phyloP scores from a whole-genome alignment of 1,284 basidiomycete species.

The Malassezia nana region DNA sequence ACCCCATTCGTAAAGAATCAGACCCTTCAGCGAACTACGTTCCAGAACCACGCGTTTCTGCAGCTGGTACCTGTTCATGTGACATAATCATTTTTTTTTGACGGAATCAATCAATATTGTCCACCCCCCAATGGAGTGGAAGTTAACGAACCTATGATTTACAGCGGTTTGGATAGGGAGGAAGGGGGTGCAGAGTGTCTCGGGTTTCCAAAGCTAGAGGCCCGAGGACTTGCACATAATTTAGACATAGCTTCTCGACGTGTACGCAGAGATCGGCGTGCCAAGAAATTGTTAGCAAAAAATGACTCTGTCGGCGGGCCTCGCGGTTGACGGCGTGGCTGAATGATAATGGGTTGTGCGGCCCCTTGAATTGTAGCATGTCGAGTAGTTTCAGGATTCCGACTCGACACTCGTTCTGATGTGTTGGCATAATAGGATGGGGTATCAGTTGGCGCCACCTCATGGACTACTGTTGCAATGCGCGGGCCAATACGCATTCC shows the following conservation, averaged over 20 bases:
- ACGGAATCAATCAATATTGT: neutral
- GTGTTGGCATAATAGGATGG: neutral
- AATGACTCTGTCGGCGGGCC: slow-evolving; percentile 17
- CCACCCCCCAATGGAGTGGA: no score
- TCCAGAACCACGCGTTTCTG: neutral
- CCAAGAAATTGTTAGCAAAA: slow-evolving; percentile 18
- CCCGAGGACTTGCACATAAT: slow-evolving; percentile 16
- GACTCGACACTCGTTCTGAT: neutral
- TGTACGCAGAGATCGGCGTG: slow-evolving; percentile 14
- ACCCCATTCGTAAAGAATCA: neutral
- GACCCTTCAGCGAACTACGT: neutral
- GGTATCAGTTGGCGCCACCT: neutral
- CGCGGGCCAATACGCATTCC: slow-evolving; percentile 15
- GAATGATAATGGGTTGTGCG: neutral
- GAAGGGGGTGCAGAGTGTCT: neutral
- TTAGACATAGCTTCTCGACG: slow-evolving; percentile 19
- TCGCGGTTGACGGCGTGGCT: slow-evolving; percentile 16
- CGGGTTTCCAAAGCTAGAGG: slow-evolving; percentile 1
- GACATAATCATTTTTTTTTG: neutral
- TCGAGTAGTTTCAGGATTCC: neutral
- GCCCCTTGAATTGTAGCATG: neutral
- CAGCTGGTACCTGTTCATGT: no score
- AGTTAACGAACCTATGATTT: neutral
- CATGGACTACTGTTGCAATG: slow-evolving; percentile 3
- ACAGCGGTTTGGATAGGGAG: neutral